Evolutionary conservation across 257 asterid species (phyloP).

Genomic region (Echium plantagineum): DNA sequence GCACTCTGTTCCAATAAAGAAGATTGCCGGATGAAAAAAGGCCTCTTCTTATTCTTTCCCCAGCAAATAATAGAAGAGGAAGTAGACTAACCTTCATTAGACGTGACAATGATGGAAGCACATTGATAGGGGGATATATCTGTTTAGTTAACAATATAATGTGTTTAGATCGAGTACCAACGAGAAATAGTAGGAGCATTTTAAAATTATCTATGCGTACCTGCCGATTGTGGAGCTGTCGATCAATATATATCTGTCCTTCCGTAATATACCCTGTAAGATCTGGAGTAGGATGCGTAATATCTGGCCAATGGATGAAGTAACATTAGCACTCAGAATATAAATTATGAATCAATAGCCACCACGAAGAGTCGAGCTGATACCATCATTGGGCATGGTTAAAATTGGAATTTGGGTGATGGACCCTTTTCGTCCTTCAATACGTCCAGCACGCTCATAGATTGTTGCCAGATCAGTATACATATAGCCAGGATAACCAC

Average conservation of each 20-base stretch:
- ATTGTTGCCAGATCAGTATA: constrained; percentile 96
- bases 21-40: constrained; percentile 2
- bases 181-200: not conserved
- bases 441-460: constrained; percentile 98
- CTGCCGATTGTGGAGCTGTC: constrained; percentile 69
- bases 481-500: constrained; percentile 91
- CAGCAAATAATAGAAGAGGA: constrained; percentile 2
- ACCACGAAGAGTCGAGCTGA: not conserved
- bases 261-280: constrained; percentile 98
- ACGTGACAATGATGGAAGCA: constrained; percentile 95
- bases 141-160: constrained; percentile 23
- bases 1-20: constrained; percentile 54
- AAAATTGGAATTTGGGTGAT: constrained; percentile 93
- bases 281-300: constrained; percentile 99
- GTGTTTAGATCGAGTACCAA: no score
- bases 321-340: constrained; percentile 5
- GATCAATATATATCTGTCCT: constrained; percentile 95
- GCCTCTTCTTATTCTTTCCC: not conserved
- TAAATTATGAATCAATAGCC: not conserved
- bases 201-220: constrained; percentile 10
- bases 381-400: constrained; percentile 99
- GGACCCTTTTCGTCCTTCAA: constrained; percentile 94
- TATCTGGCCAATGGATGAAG: constrained; percentile 48
- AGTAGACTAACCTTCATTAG: constrained; percentile 81
- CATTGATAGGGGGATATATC: constrained; percentile 97